These are phyloP conservation scores for Globisporangium nunn DNA, from an alignment of 352 stramenopile genomes.

Conservation along the genomic window DNA sequence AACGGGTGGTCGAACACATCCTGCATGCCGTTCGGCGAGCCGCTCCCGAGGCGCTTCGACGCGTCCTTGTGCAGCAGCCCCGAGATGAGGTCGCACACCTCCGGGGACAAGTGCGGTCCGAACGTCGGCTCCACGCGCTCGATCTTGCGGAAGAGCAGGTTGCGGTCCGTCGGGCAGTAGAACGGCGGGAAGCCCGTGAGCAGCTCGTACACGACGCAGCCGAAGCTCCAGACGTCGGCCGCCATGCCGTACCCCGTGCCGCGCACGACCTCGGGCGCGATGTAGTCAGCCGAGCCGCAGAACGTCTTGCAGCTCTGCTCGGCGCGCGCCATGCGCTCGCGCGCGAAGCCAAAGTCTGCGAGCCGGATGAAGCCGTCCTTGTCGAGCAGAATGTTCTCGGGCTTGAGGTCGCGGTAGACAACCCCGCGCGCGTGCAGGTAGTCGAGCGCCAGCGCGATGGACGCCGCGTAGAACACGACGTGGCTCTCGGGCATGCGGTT, in stretches of 20 bases:
- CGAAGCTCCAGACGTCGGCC: conserved; percentile 84
- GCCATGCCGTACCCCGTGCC: conserved; percentile 67
- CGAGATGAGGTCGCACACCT: conserved; percentile 51
- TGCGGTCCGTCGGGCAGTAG: conserved; percentile 85
- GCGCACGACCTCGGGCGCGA: conserved; percentile 73
- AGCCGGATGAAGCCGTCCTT: conserved; percentile 84
- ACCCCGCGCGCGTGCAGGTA: conserved; percentile 75
- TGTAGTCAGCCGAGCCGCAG: conserved; percentile 81
- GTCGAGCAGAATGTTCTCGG: conserved; percentile 89
- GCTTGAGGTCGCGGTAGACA: conserved; percentile 88
- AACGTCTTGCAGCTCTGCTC: conserved; percentile 71
- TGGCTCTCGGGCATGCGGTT: conserved; percentile 90
- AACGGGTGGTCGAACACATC: conserved; percentile 74
- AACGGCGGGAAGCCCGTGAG: conserved; percentile 88
- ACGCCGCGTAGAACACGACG: conserved; percentile 95
- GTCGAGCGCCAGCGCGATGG: conserved; percentile 94
- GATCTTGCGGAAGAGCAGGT: conserved; percentile 97
- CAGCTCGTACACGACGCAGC: conserved; percentile 85
- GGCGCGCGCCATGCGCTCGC: conserved; percentile 40
- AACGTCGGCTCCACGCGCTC: conserved; percentile 88
- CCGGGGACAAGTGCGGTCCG: conserved; percentile 81
- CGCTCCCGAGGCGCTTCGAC: conserved; percentile 44
- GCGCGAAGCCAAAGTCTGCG: conserved; percentile 80
- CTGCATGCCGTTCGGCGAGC: conserved; percentile 44
- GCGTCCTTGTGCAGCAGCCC: conserved; percentile 59